Evolutionary conservation across 805 yeast genomes (phyloP).

Genomic region (Candida methanosorbosa): DNA sequence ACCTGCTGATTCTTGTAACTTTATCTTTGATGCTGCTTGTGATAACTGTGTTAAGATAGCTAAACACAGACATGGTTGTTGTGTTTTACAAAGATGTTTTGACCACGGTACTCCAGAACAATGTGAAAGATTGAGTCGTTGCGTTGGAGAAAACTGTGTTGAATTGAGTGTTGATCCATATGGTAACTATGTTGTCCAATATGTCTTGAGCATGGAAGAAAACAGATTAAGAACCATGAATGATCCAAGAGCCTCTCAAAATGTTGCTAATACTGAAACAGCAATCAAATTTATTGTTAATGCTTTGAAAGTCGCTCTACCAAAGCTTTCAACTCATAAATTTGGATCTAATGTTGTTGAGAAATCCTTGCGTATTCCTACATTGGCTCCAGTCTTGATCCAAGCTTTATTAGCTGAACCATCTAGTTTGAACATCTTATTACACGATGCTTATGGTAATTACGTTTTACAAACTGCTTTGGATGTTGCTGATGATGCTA

Average conservation of each 20-base stretch:
- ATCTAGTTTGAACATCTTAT: conserved; percentile 29
- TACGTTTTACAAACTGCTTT: conserved; percentile 51
- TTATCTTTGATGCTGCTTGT: conserved; percentile 82
- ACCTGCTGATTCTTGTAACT: conserved; percentile 63
- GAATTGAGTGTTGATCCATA: conserved; percentile 81
- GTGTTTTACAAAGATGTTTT: conserved; percentile 90
- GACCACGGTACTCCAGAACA: conserved; percentile 78
- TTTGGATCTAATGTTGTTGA: conserved; percentile 56
- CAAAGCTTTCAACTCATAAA: conserved; percentile 45
- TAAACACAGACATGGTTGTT: conserved; percentile 95
- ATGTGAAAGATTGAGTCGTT: conserved; percentile 53
- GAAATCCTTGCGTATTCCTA: conserved; percentile 40
- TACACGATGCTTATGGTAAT: conserved; percentile 53
- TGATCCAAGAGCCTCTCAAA: conserved; percentile 13
- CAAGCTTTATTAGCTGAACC: conserved; percentile 30
- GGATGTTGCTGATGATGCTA: conserved; percentile 43
- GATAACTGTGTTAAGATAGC: conserved; percentile 71
- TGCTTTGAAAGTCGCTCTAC: conserved; percentile 21
- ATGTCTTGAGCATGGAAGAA: conserved; percentile 48
- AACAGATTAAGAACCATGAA: conserved; percentile 21
- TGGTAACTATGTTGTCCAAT: conserved; percentile 96
- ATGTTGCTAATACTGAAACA: conserved; percentile 20
- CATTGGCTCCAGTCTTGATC: conserved; percentile 36
- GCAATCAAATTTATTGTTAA: conserved; percentile 20
- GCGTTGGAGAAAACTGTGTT: conserved; percentile 61